Base-by-base conservation (phyloP, 257 asterid species). In the Capsicum pubescens region DNA sequence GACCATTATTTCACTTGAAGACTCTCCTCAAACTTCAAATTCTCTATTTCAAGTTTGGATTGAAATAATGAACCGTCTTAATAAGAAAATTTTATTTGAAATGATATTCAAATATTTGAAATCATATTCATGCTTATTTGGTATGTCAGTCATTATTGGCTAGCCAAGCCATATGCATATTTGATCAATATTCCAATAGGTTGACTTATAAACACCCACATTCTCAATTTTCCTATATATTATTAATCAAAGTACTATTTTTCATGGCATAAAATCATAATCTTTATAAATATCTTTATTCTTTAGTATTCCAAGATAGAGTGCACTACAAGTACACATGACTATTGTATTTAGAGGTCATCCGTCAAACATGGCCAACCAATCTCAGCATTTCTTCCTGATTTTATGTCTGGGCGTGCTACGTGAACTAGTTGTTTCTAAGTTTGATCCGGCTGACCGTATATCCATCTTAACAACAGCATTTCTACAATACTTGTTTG, bases 391-490 rank as follows among this genome's bases (percentile, higher is more conserved):
- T 11, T 74, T 1, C 5, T 74, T 69, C 50, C 2, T 19, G 8
- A 50, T 74, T 50, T 12, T 19, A 19, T 74, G 44, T 48, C 13
- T 10, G 10, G 7, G 44, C 19, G 21, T 48, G 60, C 60, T 74
- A 50, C 60, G 19, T 74, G 60, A 74, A 48, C 61, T 48, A 74
- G 14, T 48, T 14, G 14, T 50, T 50, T 50, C 60, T 48, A 74
- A 50, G 80, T 74, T 6, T 13, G 19, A 74, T 50, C 60, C 42
- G 39, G 55, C 8, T 39, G 32, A 16, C 78, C 4, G 4, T 42
- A 74, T 50, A 74, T 50, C 80, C 80, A 74, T 50, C 80, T 74
- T 74, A 74, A 50, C 60, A 50, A 19, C 44, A n/a, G 9, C 16
- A 70, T 70, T 42, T 70, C 35, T 42, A 70, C 5, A 8, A 0